Percentiles rank a stretch among this genome's conserved stretches.
phyloP scores from a whole-genome alignment of 108 stramenopile species.

The Cyclotella sp. region DNA sequence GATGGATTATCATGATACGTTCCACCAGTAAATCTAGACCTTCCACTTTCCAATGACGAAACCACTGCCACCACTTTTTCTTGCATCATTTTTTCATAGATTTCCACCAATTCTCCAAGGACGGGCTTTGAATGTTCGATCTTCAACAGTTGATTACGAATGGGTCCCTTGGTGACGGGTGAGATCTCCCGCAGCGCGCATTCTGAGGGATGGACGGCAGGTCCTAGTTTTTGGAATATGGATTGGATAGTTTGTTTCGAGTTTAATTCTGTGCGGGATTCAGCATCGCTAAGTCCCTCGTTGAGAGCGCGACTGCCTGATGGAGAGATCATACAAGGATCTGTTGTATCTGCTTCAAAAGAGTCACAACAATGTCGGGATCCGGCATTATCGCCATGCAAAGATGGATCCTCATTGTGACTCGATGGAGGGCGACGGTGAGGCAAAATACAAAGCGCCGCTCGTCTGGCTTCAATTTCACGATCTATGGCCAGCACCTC shows the following conservation, averaged over 20 bases:
- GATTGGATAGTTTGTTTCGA: too few relatives aligned
- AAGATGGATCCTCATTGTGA: background rate
- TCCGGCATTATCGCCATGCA: background rate
- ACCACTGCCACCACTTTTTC: background rate
- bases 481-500: conserved; percentile 37
- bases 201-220: conserved; percentile 39
- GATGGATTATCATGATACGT: too few relatives aligned
- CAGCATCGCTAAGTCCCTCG: background rate
- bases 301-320: background rate
- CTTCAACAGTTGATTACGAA: conserved; percentile 20
- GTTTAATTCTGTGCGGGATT: background rate
- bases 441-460: conserved; percentile 27
- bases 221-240: conserved; percentile 21
- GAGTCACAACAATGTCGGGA: background rate
- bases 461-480: conserved; percentile 11
- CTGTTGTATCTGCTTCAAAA: background rate
- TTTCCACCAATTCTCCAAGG: background rate
- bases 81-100: background rate
- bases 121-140: background rate
- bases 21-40: background rate
- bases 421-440: background rate
- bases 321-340: background rate
- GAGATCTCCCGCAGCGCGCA: conserved; percentile 33
- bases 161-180: conserved; percentile 33
- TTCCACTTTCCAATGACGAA: conserved; percentile 2